phyloP scores from a whole-genome alignment of 768 basidiomycete genomes.

The Trametes coccinea region DNA sequence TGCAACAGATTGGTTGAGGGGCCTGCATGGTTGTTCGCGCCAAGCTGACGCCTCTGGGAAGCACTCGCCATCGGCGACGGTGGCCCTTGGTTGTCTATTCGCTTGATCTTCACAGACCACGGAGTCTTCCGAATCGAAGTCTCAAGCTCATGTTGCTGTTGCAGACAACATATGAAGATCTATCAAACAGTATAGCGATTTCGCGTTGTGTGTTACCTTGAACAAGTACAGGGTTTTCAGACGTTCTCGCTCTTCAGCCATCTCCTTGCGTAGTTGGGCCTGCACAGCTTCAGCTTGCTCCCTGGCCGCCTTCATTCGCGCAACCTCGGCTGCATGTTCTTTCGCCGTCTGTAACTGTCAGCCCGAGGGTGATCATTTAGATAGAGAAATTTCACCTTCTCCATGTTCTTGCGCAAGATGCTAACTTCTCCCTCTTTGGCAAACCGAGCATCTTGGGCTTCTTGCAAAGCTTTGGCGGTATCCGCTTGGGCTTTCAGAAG shows the following conservation, averaged over 20 bases:
- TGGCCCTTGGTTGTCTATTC: constrained; percentile 37
- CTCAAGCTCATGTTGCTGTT: constrained; percentile 72
- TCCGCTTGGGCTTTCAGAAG: constrained; percentile 50
- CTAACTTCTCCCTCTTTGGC: constrained; percentile 72
- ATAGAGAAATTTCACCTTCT: constrained; percentile 48
- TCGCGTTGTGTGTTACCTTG: constrained; percentile 43
- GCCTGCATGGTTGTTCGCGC: constrained; percentile 25
- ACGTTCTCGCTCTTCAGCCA: constrained; percentile 69
- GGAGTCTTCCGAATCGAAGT: constrained; percentile 52
- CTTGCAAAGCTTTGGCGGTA: constrained; percentile 46
- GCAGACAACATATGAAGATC: background rate
- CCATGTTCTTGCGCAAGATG: constrained; percentile 63
- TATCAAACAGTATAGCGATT: background rate
- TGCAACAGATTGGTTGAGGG: constrained; percentile 34
- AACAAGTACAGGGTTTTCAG: constrained; percentile 68
- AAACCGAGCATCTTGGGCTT: constrained; percentile 51
- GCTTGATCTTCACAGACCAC: constrained; percentile 46
- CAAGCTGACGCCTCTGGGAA: constrained; percentile 42
- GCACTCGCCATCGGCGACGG: constrained; percentile 43
- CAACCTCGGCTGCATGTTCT: constrained; percentile 58
- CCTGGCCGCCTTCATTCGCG: constrained; percentile 57
- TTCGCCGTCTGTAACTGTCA: constrained; percentile 46
- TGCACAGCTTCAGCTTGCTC: constrained; percentile 62
- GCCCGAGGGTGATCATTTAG: background rate
- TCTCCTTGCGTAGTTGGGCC: constrained; percentile 54